Evolutionary conservation across 805 yeast species (phyloP).

Genomic region (Ogataea pilisensis): DNA sequence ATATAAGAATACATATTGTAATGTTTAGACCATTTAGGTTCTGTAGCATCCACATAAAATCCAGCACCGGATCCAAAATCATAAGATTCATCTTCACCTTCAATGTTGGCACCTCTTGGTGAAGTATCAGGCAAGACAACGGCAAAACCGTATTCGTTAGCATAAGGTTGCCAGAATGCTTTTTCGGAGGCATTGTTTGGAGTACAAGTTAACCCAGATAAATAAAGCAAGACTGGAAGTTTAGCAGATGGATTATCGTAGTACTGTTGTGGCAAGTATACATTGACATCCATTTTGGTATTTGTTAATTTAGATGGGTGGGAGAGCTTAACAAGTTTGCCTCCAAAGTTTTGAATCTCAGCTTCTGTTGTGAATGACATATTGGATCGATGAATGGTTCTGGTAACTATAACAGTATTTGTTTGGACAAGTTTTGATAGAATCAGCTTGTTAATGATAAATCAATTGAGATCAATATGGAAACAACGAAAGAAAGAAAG

Average conservation of each 20-base stretch:
- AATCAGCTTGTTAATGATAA: no score
- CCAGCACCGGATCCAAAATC: slow-evolving; percentile 97
- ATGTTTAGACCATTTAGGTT: slow-evolving; percentile 63
- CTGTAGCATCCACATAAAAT: slow-evolving; percentile 82
- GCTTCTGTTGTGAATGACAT: slow-evolving; percentile 51
- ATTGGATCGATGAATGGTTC: background rate
- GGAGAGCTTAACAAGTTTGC: slow-evolving; percentile 66
- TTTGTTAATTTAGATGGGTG: slow-evolving; percentile 66
- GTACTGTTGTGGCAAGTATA: slow-evolving; percentile 67
- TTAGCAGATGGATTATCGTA: slow-evolving; percentile 31
- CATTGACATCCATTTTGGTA: slow-evolving; percentile 78
- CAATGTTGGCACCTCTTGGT: slow-evolving; percentile 77
- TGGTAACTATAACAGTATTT: background rate
- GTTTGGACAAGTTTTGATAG: background rate
- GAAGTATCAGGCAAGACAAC: slow-evolving; percentile 95
- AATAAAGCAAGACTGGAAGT: slow-evolving; percentile 72
- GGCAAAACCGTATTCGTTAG: slow-evolving; percentile 78
- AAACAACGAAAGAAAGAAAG: background rate
- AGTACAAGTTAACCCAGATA: slow-evolving; percentile 90
- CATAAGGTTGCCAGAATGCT: slow-evolving; percentile 81
- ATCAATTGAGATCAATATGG: background rate
- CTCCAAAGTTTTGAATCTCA: slow-evolving; percentile 64
- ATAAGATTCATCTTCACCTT: slow-evolving; percentile 67
- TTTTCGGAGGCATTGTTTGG: slow-evolving; percentile 93
- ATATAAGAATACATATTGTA: slow-evolving; percentile 88